Base-by-base conservation (phyloP, 805 yeast species). In the Myxozyma kluyveri region DNA sequence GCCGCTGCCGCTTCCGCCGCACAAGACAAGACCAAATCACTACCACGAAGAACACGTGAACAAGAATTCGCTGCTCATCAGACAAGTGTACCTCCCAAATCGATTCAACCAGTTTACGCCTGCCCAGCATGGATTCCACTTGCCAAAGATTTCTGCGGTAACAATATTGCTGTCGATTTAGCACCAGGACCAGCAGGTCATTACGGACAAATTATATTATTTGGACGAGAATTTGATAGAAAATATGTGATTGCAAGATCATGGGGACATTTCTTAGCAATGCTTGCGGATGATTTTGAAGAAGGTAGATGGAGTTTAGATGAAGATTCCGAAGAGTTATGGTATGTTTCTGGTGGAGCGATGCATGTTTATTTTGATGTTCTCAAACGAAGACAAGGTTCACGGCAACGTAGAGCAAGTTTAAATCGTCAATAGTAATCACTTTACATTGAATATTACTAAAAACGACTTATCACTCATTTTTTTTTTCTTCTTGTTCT, bases 221-320 rank as follows among this genome's bases (percentile, higher is more conserved):
- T 87, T 68, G 99, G 99, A 36, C 82, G 97, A 65, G 98, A 91
- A 60, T 91, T 83, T 65, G 98, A 91, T 71, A 81, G 86, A 35
- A 91, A 91, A 67, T 88, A 79, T 68, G 90, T 86, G 35, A 74
- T 93, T 49, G 95, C 97, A 18, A 80, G 81, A 45, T 85, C 84
- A 50, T 91, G 95, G 84, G 96, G 95, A 17, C 93, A 86, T 63
- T 93, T 93, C 67, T 70, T 91, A 47, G 73, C 89, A 49, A 77
- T 78, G 46, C 83, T 89, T 66, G 95, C 90, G 24, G 88, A 88
- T 60, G 97, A 91, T 67, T 73, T 91, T 50, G 96, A 90, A 66
- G 77, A 74, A 46, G 96, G 96, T 9, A 85, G 84, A 66, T 88
- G 86, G 78, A 78, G 75, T 37, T 74, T 91, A 47, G 82, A 82